phyloP scores from a whole-genome alignment of 768 basidiomycete genomes.

The Leucosporidium creatinivorum region DNA sequence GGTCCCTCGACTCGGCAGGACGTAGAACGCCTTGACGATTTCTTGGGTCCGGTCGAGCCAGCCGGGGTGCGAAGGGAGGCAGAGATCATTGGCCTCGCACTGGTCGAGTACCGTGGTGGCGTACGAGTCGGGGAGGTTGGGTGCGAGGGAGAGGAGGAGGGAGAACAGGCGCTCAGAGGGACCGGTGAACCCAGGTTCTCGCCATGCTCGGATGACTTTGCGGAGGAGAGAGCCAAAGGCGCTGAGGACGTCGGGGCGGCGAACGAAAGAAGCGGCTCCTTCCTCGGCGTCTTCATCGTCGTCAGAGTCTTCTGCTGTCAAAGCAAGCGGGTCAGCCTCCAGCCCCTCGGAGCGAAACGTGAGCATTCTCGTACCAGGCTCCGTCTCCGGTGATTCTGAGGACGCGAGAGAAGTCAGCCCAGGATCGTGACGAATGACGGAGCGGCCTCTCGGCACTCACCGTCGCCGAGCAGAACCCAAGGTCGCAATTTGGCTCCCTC shows the following conservation, averaged over 20 bases:
- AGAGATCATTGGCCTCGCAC: constrained; percentile 30
- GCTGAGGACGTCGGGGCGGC: constrained; percentile 23
- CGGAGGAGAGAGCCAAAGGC: constrained; percentile 31
- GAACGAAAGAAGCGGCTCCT: constrained; percentile 11
- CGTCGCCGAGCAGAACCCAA: constrained; percentile 31
- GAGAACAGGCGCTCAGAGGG: constrained; percentile 32
- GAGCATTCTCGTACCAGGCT: neutral
- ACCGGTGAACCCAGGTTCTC: constrained; percentile 23
- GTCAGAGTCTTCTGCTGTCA: neutral
- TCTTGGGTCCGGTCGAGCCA: constrained; percentile 35
- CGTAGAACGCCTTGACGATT: constrained; percentile 31
- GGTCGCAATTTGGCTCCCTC: constrained; percentile 23
- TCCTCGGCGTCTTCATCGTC: constrained; percentile 8
- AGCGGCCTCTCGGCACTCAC: constrained; percentile 12
- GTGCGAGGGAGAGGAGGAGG: constrained; percentile 41
- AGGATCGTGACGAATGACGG: neutral
- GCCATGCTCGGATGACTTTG: constrained; percentile 29
- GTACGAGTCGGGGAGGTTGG: constrained; percentile 38
- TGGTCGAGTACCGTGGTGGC: constrained; percentile 33
- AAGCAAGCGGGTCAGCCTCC: neutral
- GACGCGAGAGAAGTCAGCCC: neutral
- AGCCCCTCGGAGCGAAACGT: no score
- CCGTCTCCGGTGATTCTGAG: neutral
- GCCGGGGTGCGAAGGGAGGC: constrained; percentile 34
- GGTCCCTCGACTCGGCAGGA: constrained; percentile 22